Evolutionary conservation across 805 yeast genomes (phyloP).

Genomic region (Candida boidinii): DNA sequence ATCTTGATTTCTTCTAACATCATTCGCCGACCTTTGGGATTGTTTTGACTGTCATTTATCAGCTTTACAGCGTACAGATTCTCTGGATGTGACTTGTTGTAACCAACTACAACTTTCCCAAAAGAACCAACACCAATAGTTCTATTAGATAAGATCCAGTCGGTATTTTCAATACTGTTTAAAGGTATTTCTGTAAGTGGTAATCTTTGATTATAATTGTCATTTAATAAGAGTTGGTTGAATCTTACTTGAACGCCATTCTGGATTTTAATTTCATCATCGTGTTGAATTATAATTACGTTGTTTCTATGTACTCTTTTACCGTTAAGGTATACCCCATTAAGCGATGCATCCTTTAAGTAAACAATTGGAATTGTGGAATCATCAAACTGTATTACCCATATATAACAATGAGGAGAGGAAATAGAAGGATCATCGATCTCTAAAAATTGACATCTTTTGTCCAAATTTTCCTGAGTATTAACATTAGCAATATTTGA

Average conservation of each 20-base stretch:
- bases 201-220: too few species aligned
- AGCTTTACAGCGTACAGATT: constrained; percentile 1
- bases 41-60: background rate
- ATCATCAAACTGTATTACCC: constrained; percentile 36
- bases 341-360: constrained; percentile 40
- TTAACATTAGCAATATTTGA: too few species aligned
- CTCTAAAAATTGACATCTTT: constrained; percentile 3
- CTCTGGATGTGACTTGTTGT: background rate
- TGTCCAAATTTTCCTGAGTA: constrained; percentile 16
- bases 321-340: constrained; percentile 41
- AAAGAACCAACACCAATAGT: constrained; percentile 49
- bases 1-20: too few species aligned
- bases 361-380: constrained; percentile 37
- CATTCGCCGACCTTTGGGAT: too few species aligned
- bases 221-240: constrained; percentile 7
- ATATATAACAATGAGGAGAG: constrained; percentile 31
- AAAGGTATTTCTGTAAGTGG: background rate
- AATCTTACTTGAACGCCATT: constrained; percentile 15
- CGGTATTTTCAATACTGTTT: constrained; percentile 10
- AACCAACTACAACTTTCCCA: constrained; percentile 39
- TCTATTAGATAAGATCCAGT: constrained; percentile 35
- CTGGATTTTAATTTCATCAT: constrained; percentile 32
- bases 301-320: constrained; percentile 14
- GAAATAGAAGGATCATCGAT: constrained; percentile 33
- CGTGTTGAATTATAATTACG: constrained; percentile 22